These are phyloP conservation scores for Aureobasidium musti DNA, from an alignment of 2,329 filamentous ascomycete species.

Conservation along the genomic window DNA sequence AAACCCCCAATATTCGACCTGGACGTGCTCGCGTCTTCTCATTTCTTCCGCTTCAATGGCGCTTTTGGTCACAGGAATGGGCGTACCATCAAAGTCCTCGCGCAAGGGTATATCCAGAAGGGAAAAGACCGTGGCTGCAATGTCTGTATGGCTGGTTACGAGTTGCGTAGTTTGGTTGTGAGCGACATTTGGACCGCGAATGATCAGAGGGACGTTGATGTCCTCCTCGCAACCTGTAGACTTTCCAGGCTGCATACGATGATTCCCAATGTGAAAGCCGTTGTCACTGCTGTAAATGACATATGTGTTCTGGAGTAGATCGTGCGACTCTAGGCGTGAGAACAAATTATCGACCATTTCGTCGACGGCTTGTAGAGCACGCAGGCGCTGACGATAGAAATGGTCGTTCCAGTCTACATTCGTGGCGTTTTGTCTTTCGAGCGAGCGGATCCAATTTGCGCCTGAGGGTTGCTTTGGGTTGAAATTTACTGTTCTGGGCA, in stretches of 20 bases:
- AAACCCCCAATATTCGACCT: constrained; percentile 48
- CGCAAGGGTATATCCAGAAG: constrained; percentile 39
- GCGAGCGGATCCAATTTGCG: constrained; percentile 50
- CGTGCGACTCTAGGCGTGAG: constrained; percentile 45
- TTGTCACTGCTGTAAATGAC: constrained; percentile 47
- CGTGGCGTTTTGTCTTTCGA: constrained; percentile 50
- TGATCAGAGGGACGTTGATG: constrained; percentile 45
- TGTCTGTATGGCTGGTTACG: constrained; percentile 46
- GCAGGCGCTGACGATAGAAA: constrained; percentile 55
- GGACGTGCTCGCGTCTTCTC: constrained; percentile 42
- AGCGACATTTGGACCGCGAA: constrained; percentile 44
- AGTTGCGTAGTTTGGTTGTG: constrained; percentile 38
- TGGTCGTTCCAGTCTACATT: constrained; percentile 56
- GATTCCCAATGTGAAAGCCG: constrained; percentile 46
- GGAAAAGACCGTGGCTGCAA: constrained; percentile 44
- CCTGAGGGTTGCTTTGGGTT: constrained; percentile 60
- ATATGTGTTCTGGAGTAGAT: constrained; percentile 52
- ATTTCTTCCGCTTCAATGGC: constrained; percentile 30
- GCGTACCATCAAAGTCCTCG: constrained; percentile 42
- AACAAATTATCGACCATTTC: constrained; percentile 56
- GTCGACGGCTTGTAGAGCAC: constrained; percentile 56
- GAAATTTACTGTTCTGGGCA: constrained; percentile 66
- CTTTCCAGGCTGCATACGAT: constrained; percentile 47
- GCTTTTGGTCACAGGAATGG: constrained; percentile 40
- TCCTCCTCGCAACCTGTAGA: constrained; percentile 45